Evolutionary conservation across 257 asterid genomes (phyloP).

Genomic region (Gentiana straminea): DNA sequence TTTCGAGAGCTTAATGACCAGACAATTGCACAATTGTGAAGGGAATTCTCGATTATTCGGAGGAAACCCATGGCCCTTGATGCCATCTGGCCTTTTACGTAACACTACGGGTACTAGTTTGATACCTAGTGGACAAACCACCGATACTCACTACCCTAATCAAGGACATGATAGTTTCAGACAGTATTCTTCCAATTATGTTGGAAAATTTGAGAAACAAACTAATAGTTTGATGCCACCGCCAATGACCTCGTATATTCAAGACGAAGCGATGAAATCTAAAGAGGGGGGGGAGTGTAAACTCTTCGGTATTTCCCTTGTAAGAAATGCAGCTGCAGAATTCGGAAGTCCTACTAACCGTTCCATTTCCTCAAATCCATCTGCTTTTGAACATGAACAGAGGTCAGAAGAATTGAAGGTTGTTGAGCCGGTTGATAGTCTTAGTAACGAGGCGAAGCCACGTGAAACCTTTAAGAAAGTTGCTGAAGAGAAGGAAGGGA

Average conservation of each 20-base stretch:
- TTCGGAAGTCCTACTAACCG: constrained; percentile 19
- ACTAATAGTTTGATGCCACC: constrained; percentile 74
- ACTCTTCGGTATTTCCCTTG: constrained; percentile 76
- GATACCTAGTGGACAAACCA: constrained; percentile 30
- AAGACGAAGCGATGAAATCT: constrained; percentile 35
- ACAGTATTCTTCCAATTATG: constrained; percentile 39
- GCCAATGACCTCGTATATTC: constrained; percentile 48
- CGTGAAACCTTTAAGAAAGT: constrained; percentile 25
- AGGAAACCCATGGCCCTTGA: constrained; percentile 36
- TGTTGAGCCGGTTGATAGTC: constrained; percentile 40
- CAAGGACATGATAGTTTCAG: constrained; percentile 44
- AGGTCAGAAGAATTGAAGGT: constrained; percentile 50
- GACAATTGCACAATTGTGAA: constrained; percentile 42
- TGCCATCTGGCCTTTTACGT: constrained; percentile 54
- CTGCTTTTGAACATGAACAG: constrained; percentile 38
- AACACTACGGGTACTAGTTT: constrained; percentile 51
- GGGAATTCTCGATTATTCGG: constrained; percentile 38
- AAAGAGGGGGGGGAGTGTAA: constrained; percentile 66
- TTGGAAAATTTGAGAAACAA: constrained; percentile 41
- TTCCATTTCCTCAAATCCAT: constrained; percentile 29
- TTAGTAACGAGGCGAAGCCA: constrained; percentile 51
- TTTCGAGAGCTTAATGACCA: constrained; percentile 19
- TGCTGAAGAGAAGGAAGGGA: constrained; percentile 49
- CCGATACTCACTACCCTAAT: constrained; percentile 29
- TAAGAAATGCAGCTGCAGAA: constrained; percentile 25